These are phyloP conservation scores for Alternaria arbusti DNA, from an alignment of 2,329 filamentous ascomycete genomes.

Conservation along the genomic window DNA sequence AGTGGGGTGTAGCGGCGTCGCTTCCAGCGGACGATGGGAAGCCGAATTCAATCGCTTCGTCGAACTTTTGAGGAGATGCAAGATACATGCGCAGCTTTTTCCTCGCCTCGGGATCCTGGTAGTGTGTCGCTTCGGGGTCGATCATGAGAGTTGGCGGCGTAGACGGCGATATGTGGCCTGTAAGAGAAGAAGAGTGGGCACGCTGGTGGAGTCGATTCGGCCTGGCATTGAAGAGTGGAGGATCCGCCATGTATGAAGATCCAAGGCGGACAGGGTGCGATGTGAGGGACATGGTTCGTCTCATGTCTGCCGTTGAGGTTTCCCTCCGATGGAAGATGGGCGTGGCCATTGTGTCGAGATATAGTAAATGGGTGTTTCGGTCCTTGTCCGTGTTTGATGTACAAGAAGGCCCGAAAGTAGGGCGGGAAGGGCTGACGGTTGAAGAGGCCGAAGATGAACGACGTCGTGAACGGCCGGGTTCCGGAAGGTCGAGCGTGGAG, in stretches of 20 bases:
- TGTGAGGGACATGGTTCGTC: constrained; percentile 74
- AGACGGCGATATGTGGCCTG: constrained; percentile 38
- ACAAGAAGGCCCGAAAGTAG: constrained; percentile 14
- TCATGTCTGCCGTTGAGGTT: constrained; percentile 35
- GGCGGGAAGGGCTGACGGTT: constrained; percentile 26
- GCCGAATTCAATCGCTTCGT: constrained; percentile 92
- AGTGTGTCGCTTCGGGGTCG: constrained; percentile 79
- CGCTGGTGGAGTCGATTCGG: constrained; percentile 41
- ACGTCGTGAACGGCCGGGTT: constrained; percentile 22
- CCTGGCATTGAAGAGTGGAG: constrained; percentile 35
- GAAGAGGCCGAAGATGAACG: constrained; percentile 26
- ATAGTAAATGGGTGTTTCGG: constrained; percentile 29
- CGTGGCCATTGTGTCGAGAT: constrained; percentile 36
- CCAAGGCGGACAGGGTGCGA: constrained; percentile 67
- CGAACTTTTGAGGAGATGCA: constrained; percentile 90
- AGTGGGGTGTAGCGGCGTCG: constrained; percentile 30
- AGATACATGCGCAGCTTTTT: constrained; percentile 85
- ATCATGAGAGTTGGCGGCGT: constrained; percentile 38
- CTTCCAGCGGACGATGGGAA: constrained; percentile 68
- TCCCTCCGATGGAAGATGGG: constrained; percentile 24
- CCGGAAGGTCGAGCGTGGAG: constrained; percentile 6
- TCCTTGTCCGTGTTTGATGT: constrained; percentile 24
- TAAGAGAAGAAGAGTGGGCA: constrained; percentile 36
- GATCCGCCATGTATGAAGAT: constrained; percentile 53
- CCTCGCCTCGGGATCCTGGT: constrained; percentile 87